Percentiles rank a stretch among this genome's conserved stretches.
These are phyloP conservation scores for Fusarium staphyleae DNA, from an alignment of 2,329 filamentous ascomycete species.

Conservation along the genomic window DNA sequence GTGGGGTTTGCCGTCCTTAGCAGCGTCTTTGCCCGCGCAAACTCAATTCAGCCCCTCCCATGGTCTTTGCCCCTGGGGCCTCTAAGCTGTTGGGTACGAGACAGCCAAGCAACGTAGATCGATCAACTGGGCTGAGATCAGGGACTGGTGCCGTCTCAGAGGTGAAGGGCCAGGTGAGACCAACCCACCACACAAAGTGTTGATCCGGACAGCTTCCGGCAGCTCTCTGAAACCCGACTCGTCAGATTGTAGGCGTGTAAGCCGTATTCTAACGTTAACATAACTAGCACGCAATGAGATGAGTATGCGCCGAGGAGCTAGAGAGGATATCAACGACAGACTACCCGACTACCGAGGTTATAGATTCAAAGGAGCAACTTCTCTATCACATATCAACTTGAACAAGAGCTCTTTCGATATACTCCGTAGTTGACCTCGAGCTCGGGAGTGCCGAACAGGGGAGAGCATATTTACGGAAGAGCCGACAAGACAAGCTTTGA, in stretches of 20 bases:
- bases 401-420: background rate
- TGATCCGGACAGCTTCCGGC: background rate
- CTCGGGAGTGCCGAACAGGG: slow-evolving; percentile 29
- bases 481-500: slow-evolving; percentile 21
- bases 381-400: background rate
- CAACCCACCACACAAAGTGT: too few relatives aligned
- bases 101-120: background rate
- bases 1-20: slow-evolving; percentile 3
- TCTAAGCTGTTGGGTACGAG: background rate
- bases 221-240: background rate
- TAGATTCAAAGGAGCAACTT: background rate
- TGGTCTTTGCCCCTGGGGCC: background rate
- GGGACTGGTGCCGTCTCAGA: background rate
- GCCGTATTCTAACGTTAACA: background rate
- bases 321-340: too few relatives aligned
- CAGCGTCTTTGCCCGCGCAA: slow-evolving; percentile 1
- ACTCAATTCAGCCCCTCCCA: slow-evolving; percentile 10
- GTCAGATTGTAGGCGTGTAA: background rate
- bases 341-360: too few relatives aligned
- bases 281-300: too few relatives aligned
- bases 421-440: slow-evolving; percentile 1
- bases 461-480: slow-evolving; percentile 18
- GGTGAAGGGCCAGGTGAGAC: background rate
- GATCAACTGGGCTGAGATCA: background rate
- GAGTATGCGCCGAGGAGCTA: too few relatives aligned